Evolutionary conservation across 2,329 filamentous ascomycete species (phyloP).

Genomic region (Monilinia laxa): DNA sequence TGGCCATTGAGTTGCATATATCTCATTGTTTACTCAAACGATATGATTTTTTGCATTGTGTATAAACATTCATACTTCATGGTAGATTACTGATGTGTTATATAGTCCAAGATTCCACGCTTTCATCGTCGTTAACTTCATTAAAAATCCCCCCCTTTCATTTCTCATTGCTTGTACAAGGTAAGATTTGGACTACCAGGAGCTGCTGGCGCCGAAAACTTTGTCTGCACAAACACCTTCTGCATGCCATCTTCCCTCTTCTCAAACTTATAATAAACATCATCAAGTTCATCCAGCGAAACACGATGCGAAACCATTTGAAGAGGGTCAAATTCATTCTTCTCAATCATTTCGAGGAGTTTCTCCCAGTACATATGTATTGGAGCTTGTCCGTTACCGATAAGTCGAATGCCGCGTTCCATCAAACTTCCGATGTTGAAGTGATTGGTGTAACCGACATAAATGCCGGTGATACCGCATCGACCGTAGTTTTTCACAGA

Average conservation of each 20-base stretch:
- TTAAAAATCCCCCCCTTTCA: background rate
- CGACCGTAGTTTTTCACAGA: conserved; percentile 70
- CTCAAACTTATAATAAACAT: conserved; percentile 62
- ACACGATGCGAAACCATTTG: conserved; percentile 82
- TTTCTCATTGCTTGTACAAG: conserved; percentile 3
- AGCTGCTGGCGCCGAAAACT: conserved; percentile 53
- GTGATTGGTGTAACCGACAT: conserved; percentile 52
- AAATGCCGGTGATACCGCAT: conserved; percentile 73
- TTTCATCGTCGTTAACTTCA: background rate
- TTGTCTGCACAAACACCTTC: conserved; percentile 70
- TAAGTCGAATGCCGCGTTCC: conserved; percentile 82
- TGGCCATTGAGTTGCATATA: background rate
- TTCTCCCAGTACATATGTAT: conserved; percentile 84
- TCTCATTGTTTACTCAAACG: background rate
- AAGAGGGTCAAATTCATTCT: conserved; percentile 67
- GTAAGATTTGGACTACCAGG: conserved; percentile 47
- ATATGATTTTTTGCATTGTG: background rate
- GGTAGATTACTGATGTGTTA: background rate
- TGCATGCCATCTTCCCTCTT: conserved; percentile 67
- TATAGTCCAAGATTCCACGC: background rate
- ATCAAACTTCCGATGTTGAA: conserved; percentile 62
- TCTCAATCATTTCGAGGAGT: conserved; percentile 65
- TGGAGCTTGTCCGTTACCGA: conserved; percentile 64
- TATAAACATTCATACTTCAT: background rate
- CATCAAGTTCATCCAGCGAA: conserved; percentile 68